Evolutionary conservation across 108 stramenopile genomes (phyloP).

Genomic region (Hondaea fermentalgiana): DNA sequence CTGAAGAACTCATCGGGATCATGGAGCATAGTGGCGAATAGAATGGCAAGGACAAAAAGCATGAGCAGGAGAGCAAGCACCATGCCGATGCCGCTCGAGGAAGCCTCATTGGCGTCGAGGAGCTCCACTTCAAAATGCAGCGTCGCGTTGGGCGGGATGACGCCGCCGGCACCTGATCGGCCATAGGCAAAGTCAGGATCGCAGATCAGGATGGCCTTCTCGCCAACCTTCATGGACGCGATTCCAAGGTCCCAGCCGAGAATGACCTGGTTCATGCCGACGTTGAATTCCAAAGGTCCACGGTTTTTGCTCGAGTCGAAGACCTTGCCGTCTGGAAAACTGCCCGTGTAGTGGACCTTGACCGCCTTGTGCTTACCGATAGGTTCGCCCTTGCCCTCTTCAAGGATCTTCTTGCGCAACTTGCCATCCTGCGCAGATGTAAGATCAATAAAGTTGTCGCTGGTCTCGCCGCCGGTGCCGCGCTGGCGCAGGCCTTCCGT

Average conservation of each 20-base stretch:
- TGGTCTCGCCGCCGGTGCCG: neutral
- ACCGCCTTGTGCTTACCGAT: neutral
- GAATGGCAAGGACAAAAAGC: neutral
- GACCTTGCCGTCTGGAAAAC: neutral
- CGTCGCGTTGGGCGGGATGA: slow-evolving; percentile 61
- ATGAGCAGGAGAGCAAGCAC: neutral
- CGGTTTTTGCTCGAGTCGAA: neutral
- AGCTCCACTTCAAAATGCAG: slow-evolving; percentile 69
- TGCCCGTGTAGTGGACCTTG: neutral
- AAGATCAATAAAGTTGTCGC: neutral
- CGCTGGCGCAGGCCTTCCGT: neutral
- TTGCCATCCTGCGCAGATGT: neutral
- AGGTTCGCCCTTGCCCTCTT: neutral
- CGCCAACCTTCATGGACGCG: slow-evolving; percentile 42
- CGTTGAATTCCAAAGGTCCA: slow-evolving; percentile 21
- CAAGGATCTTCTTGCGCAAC: neutral
- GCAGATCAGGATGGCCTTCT: slow-evolving; percentile 55
- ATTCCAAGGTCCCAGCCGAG: slow-evolving; percentile 31
- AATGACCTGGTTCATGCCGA: slow-evolving; percentile 26
- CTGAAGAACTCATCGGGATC: neutral
- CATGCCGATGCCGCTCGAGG: neutral
- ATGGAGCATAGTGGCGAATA: neutral
- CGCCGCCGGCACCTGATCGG: slow-evolving; percentile 47
- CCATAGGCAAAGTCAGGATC: slow-evolving; percentile 70
- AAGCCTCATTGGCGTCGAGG: slow-evolving; percentile 13